Evolutionary conservation across 2,329 filamentous ascomycete species (phyloP).

Genomic region (Clarireedia monteithiana): DNA sequence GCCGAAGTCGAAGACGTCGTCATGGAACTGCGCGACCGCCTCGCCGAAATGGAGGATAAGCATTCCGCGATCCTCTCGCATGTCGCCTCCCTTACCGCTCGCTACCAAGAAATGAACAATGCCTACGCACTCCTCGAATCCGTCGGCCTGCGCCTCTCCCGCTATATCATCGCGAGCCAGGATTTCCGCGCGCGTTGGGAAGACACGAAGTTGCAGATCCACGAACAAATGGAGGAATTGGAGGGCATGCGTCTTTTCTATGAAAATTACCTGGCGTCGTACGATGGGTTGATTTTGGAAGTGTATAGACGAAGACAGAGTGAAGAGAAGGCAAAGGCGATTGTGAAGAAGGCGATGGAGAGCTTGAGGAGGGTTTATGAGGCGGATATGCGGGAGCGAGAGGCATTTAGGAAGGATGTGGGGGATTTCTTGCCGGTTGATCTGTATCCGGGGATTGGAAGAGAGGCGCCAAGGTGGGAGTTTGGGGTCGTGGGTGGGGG

Average conservation of each 20-base stretch:
- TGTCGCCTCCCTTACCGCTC: slow-evolving; percentile 46
- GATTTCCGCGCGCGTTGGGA: slow-evolving; percentile 64
- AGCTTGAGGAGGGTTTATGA: slow-evolving; percentile 69
- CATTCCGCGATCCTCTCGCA: slow-evolving; percentile 57
- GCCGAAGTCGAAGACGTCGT: slow-evolving; percentile 59
- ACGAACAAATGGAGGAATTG: slow-evolving; percentile 65
- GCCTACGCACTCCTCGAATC: slow-evolving; percentile 61
- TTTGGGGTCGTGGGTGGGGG: slow-evolving; percentile 15
- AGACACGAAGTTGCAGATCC: slow-evolving; percentile 64
- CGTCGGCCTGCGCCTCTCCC: slow-evolving; percentile 56
- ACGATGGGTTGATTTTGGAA: slow-evolving; percentile 78
- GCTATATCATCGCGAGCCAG: slow-evolving; percentile 55
- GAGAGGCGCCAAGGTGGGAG: slow-evolving; percentile 27
- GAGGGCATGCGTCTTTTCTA: slow-evolving; percentile 75
- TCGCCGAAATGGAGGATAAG: slow-evolving; percentile 68
- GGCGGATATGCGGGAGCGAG: slow-evolving; percentile 63
- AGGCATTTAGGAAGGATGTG: slow-evolving; percentile 72
- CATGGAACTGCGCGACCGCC: slow-evolving; percentile 63
- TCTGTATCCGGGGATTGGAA: slow-evolving; percentile 72
- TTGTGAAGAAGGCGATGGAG: slow-evolving; percentile 71
- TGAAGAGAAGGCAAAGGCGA: slow-evolving; percentile 64
- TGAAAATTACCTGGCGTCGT: slow-evolving; percentile 76
- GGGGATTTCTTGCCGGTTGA: slow-evolving; percentile 83
- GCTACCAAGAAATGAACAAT: slow-evolving; percentile 50
- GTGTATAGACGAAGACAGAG: slow-evolving; percentile 66